Evolutionary conservation across 2,329 filamentous ascomycete genomes (phyloP), one percentile per base, ranked within the genome.

Genomic region (Ilyonectria sp.): DNA sequence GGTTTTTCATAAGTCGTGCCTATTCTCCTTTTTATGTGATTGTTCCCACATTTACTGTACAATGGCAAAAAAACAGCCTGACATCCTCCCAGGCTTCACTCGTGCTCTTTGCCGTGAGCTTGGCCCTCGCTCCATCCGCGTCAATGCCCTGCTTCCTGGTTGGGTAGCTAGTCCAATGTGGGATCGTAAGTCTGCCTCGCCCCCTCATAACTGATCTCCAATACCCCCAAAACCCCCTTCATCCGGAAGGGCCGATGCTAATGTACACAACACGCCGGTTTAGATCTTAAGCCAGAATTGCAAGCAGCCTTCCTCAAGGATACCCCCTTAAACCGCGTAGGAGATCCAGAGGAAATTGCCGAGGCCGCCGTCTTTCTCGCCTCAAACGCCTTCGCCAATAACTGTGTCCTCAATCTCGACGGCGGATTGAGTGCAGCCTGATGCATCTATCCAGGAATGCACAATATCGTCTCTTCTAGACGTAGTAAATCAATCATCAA

Each of bases 121-220:
- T 73, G 88, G 87, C 58, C 81, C 84, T 67, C 83, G 85, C 54
- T 87, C 87, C 55, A 87, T 97, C 65, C 87, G 94, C 33, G 92
- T 93, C 53, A 97, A 97, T 81, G 91, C 91, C 31, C 89, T 97
- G 70, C 83, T 95, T 47, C 94, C 94, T 1, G 94, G 94, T 7
- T 97, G 95, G 83, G 91, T 97, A 72, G 85, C 92, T 63, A 95
- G 93, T 52, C 87, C 90, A 54, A 97, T 97, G 93, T 94, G 92
- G 72, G 81, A 87, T 78, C 84, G 93, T 95, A 81, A 81, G 83
- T 80, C 60, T 67, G 44, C 66, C 67, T 67, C 67, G 35, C 56
- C 49, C 52, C 60, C 26, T 60, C 55, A n/a, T 53, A 50, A 60
- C 58, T 58, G 47, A 64, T 64, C 61, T 46, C 56, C 40, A 62